Evolutionary conservation across 108 stramenopile species (phyloP), one percentile per base, ranked within the genome.

Genomic region (Skeletonema marinoi): DNA sequence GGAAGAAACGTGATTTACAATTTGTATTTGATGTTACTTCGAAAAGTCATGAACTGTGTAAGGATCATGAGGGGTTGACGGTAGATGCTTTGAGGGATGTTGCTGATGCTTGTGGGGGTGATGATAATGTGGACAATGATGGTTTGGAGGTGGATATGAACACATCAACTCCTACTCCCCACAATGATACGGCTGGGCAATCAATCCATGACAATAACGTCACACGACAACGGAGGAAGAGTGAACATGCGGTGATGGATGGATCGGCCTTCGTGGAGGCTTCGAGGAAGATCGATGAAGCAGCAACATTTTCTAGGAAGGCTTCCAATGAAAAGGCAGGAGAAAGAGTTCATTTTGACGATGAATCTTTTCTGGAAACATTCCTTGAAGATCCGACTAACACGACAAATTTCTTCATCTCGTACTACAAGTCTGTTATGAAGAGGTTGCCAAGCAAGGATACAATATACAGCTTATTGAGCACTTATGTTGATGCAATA

Each of bases 1-100:
- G 62, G 4, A 63, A 63, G 38, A 33, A 39, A 39, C 62, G 62
- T 33, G 62, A 63, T 63, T 32, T 63, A n/a, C 36, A 63, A 33
- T 63, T 63, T 83, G 31, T 80, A 60, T 36, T 73, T 76, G 56
- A 91, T 77, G 6, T 85, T 60, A 89, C 68, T 19, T 85, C 90
- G 87, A 31, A 90, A 61, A 58, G 60, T 11, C 81, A 65, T 29
- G 50, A 51, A 17, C 19, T 51, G 50, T 51, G n/a, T 51, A 13
- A 51, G 19, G 50, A 51, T 51, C 13, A 82, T 88, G 33, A 88
- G n/a, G n/a, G n/a, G 83, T 72, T 87, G 87, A 35, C 50, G 29
- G 50, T 89, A 74, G 79, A 89, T 87, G 51, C 88, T 88, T 29
- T 81, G 59, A 21, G 66, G 64, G 31, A 88, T 90, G 88, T 0